phyloP scores from a whole-genome alignment of 345 rosid species.

The Salix exigua region DNA sequence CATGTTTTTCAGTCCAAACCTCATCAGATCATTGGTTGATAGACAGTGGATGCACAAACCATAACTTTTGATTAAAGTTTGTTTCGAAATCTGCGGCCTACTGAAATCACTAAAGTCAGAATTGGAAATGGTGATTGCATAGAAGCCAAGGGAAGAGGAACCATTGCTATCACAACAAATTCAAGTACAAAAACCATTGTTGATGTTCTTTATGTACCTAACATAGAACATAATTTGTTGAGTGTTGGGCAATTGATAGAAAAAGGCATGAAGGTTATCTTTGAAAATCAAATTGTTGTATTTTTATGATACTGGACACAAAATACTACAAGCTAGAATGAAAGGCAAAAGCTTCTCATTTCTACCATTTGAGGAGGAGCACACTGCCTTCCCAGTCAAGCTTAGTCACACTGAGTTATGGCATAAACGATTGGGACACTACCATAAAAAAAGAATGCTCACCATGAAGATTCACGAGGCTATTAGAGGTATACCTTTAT shows the following conservation, averaged over 20 bases:
- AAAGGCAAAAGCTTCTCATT: background rate
- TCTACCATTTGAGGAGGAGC: background rate
- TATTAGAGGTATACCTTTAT: background rate
- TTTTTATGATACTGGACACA: background rate
- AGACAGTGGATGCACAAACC: background rate
- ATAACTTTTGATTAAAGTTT: too few relatives aligned
- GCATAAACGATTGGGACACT: background rate
- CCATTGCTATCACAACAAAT: background rate
- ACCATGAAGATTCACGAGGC: background rate
- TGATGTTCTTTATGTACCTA: slow-evolving; percentile 13
- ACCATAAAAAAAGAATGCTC: background rate
- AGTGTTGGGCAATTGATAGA: too few relatives aligned
- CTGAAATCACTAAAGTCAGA: background rate
- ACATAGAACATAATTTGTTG: slow-evolving; percentile 7
- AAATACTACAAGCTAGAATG: background rate
- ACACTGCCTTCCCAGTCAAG: background rate
- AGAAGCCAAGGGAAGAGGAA: background rate
- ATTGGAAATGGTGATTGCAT: background rate
- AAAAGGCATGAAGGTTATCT: too few relatives aligned
- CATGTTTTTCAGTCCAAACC: too few relatives aligned
- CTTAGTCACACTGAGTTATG: background rate
- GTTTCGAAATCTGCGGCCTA: background rate
- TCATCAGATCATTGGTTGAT: background rate
- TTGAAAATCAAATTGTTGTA: too few relatives aligned
- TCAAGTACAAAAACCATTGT: background rate